Base-by-base conservation (phyloP, 1,284 basidiomycete species). In the Xanthoconium separans region DNA sequence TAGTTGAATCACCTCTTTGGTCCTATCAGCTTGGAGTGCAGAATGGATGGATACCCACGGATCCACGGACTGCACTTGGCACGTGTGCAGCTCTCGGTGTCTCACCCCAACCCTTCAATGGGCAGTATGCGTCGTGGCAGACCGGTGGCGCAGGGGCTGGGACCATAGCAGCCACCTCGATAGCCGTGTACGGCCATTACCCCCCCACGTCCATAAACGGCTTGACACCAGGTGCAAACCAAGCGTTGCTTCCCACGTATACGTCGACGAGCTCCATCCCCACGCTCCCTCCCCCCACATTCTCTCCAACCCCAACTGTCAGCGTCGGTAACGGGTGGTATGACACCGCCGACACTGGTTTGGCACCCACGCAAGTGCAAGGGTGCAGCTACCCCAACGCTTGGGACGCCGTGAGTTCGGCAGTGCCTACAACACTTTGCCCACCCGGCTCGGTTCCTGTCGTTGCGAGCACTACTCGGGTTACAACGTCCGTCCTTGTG, bases 1-100 rank as follows among this genome's bases (percentile, higher is more conserved):
- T 69, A 16, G 81, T 90, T 9, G 77, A 83, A 64, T 73, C 89
- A 3, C 89, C 91, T 24, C 75, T 87, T 34, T 90, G 92, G 92
- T 87, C 89, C 39, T 94, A 94, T 74, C 72, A 85, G 62, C 86
- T 93, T 56, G 93, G 93, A 34, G 76, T 93, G 41, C 70, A 82
- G 61, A 72, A 84, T 48, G 93, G 93, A 11, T 95, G 85, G 84
- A 86, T 94, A 58, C 90, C 92, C 16, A 74, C 71, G 1, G 89
- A 95, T 71, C 93, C 93, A 18, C 79, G 92, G 56, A 69, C 66
- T 16, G 81, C 85, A 2, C 50, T 75, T 22, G 93, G 93, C 27
- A 80, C 74, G 33, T 96, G 93, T 66, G 76, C 70, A 33, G 70
- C 76, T 6, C 70, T 85, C 46, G 78, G 83, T 33, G 77, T 78